These are phyloP conservation scores for Colletotrichum salicis DNA, from an alignment of 2,329 filamentous ascomycete genomes.

Conservation along the genomic window DNA sequence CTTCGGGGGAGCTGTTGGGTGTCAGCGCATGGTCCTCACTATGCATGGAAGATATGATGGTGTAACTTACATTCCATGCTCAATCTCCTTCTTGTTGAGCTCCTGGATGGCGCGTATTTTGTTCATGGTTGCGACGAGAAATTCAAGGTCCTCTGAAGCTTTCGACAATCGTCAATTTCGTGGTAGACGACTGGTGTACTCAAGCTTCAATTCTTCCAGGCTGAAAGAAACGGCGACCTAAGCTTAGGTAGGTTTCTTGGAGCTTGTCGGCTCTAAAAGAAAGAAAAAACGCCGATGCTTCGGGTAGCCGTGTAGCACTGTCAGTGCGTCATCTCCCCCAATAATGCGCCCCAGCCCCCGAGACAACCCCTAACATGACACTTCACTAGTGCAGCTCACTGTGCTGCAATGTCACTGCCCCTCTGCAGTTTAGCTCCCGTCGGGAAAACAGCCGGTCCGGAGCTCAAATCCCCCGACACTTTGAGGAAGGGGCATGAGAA, in stretches of 20 bases:
- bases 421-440: background rate
- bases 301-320: constrained; percentile 6
- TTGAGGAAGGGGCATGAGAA: constrained; percentile 25
- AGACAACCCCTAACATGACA: constrained; percentile 24
- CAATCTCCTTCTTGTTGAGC: constrained; percentile 94
- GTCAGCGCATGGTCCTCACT: constrained; percentile 40
- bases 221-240: constrained; percentile 11
- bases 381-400: constrained; percentile 14
- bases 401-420: constrained; percentile 15
- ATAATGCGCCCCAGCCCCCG: constrained; percentile 1
- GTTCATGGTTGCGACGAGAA: constrained; percentile 73
- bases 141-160: background rate
- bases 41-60: background rate
- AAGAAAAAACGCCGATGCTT: background rate
- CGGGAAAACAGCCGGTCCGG: constrained; percentile 36
- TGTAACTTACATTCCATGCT: constrained; percentile 78
- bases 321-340: constrained; percentile 32
- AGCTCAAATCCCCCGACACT: constrained; percentile 26
- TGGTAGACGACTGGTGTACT: background rate
- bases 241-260: constrained; percentile 1
- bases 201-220: constrained; percentile 29
- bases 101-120: constrained; percentile 91
- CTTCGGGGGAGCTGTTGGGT: constrained; percentile 75
- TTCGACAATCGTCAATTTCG: background rate
- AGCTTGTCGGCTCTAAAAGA: constrained; percentile 12